Conservation (phyloP, 148 eudicot species). For the Agrostemma githago region DNA sequence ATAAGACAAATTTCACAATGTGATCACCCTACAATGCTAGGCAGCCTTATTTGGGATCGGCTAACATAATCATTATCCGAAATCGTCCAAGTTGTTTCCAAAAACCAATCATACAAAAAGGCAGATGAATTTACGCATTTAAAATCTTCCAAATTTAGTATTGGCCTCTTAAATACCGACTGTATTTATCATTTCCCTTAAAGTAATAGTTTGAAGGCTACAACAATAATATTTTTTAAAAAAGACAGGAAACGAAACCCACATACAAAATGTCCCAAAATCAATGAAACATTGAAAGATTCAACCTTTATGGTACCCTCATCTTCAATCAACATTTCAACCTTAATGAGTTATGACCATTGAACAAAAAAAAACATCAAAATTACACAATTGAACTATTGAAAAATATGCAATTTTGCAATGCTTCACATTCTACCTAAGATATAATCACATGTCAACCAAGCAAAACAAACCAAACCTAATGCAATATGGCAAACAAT, state of each 20-base stretch:
- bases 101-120: background rate
- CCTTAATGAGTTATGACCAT: background rate
- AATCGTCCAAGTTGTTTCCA: too few relatives aligned
- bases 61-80: background rate
- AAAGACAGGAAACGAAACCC: background rate
- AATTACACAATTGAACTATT: background rate
- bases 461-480: background rate
- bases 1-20: slow-evolving; percentile 7
- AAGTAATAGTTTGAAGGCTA: too few relatives aligned
- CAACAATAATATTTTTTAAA: too few relatives aligned
- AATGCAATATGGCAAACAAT: background rate
- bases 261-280: background rate
- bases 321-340: too few relatives aligned
- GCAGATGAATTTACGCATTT: too few relatives aligned
- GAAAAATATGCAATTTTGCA: too few relatives aligned
- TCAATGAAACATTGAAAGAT: background rate
- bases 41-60: too few relatives aligned
- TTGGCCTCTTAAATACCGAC: too few relatives aligned
- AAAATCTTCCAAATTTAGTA: too few relatives aligned
- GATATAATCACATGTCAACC: background rate
- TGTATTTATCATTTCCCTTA: too few relatives aligned
- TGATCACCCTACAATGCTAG: slow-evolving; percentile 7
- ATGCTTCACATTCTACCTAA: background rate
- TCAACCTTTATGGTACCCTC: background rate
- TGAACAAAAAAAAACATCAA: background rate